Conservation (phyloP, 2,329 filamentous ascomycete species). For the Ascochyta rabiei region DNA sequence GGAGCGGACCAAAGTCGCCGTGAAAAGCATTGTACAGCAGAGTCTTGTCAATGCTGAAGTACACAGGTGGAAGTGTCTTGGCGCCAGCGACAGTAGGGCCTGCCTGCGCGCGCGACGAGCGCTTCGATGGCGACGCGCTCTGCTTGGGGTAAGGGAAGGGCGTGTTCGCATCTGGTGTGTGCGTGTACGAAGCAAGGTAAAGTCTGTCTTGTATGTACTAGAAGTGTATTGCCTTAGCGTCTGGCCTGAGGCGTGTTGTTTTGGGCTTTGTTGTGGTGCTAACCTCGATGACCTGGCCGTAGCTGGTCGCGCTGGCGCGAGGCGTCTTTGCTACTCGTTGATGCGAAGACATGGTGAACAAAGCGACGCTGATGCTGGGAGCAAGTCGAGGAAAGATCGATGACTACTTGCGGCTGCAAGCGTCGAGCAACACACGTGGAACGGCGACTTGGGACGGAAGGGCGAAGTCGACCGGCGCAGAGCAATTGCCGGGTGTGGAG, state of each 20-base stretch:
- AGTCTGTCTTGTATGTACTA: slow-evolving; percentile 72
- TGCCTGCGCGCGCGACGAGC: slow-evolving; percentile 69
- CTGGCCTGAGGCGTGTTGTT: slow-evolving; percentile 28
- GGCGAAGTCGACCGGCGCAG: slow-evolving; percentile 24
- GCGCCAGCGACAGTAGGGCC: slow-evolving; percentile 61
- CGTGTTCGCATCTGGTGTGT: slow-evolving; percentile 79
- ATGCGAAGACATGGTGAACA: slow-evolving; percentile 33
- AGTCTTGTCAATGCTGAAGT: slow-evolving; percentile 92
- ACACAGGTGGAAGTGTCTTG: slow-evolving; percentile 72
- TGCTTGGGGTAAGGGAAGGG: slow-evolving; percentile 81
- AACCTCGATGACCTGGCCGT: slow-evolving; percentile 93
- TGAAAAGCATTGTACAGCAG: slow-evolving; percentile 98
- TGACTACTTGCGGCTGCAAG: slow-evolving; percentile 19
- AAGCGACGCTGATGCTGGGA: background rate
- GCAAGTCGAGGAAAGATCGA: slow-evolving; percentile 2
- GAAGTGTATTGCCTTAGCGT: slow-evolving; percentile 15
- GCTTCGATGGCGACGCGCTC: slow-evolving; percentile 74
- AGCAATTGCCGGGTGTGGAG: slow-evolving; percentile 15
- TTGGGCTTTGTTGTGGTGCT: slow-evolving; percentile 59
- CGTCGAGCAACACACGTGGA: slow-evolving; percentile 16
- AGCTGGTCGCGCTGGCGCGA: slow-evolving; percentile 56
- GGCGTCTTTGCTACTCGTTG: slow-evolving; percentile 37
- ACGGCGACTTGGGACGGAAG: slow-evolving; percentile 26
- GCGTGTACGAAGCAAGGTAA: slow-evolving; percentile 90
- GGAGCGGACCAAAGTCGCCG: slow-evolving; percentile 95